phyloP scores from a whole-genome alignment of 768 basidiomycete genomes.

The Macrolepiota albuminosa region DNA sequence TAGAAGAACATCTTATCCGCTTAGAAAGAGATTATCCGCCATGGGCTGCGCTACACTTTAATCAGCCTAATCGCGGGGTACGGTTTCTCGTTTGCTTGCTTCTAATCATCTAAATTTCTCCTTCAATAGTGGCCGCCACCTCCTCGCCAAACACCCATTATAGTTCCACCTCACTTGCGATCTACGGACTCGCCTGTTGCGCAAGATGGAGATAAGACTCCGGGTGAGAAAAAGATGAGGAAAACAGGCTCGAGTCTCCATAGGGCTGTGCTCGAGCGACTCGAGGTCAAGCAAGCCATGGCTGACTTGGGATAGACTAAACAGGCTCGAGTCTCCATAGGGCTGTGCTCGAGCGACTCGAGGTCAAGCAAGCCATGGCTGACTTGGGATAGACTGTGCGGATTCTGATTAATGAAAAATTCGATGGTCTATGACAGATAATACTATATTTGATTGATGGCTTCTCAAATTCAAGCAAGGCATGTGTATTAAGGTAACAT shows the following conservation, averaged over 20 bases:
- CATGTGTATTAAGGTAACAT: not conserved
- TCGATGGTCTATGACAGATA: not conserved
- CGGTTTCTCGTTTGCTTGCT: slow-evolving; percentile 23
- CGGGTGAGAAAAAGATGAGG: slow-evolving; percentile 25
- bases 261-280: slow-evolving; percentile 66
- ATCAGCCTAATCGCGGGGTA: slow-evolving; percentile 78
- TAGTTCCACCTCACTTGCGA: slow-evolving; percentile 63
- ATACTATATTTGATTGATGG: no score
- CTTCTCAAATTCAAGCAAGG: no score
- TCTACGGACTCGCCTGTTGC: not conserved
- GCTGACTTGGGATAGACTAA: slow-evolving; percentile 30
- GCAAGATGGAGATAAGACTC: not conserved
- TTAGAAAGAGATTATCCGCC: slow-evolving; percentile 75
- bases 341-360: slow-evolving; percentile 70
- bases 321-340: slow-evolving; percentile 54
- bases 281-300: slow-evolving; percentile 73
- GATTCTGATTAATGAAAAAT: not conserved
- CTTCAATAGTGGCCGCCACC: slow-evolving; percentile 74
- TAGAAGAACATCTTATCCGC: slow-evolving; percentile 74
- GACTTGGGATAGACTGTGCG: slow-evolving; percentile 27
- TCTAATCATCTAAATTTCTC: not conserved
- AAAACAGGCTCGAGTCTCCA: slow-evolving; percentile 48
- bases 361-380: slow-evolving; percentile 67
- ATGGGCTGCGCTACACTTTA: slow-evolving; percentile 68
- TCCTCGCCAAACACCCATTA: slow-evolving; percentile 71